Evolutionary conservation across 805 yeast species (phyloP).

Genomic region (Sporopachydermia lactativora): DNA sequence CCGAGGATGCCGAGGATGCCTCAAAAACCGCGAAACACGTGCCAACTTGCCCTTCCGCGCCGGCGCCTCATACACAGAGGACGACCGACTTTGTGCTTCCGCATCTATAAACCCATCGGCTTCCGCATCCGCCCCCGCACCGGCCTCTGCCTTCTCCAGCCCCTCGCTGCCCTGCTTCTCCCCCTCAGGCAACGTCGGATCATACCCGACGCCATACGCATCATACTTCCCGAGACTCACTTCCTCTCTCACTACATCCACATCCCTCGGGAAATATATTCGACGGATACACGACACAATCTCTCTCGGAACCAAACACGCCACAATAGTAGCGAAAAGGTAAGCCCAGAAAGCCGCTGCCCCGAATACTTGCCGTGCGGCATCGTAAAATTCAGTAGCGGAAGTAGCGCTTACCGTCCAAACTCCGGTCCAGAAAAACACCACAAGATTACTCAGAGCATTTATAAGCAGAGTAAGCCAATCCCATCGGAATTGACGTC

Average conservation of each 20-base stretch:
- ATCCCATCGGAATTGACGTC: conserved; percentile 70
- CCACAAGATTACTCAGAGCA: conserved; percentile 38
- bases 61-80: background rate
- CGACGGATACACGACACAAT: conserved; percentile 32
- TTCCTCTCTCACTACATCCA: conserved; percentile 57
- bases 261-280: conserved; percentile 46
- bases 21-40: background rate
- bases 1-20: background rate
- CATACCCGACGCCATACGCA: conserved; percentile 34
- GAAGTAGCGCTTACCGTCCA: conserved; percentile 39
- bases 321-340: conserved; percentile 37
- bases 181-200: conserved; percentile 22
- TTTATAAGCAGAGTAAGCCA: conserved; percentile 43
- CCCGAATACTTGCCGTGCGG: conserved; percentile 52
- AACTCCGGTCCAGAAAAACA: conserved; percentile 70
- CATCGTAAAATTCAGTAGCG: conserved; percentile 47
- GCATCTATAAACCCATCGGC: background rate
- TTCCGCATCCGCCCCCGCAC: background rate
- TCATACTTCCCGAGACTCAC: conserved; percentile 38
- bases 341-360: conserved; percentile 52
- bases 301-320: conserved; percentile 50
- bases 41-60: background rate
- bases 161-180: background rate
- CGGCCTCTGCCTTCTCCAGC: background rate
- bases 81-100: background rate